Evolutionary conservation across 2,329 filamentous ascomycete species (phyloP), one percentile per base, ranked within the genome.

Genomic region (Drechslerella stenobrocha): DNA sequence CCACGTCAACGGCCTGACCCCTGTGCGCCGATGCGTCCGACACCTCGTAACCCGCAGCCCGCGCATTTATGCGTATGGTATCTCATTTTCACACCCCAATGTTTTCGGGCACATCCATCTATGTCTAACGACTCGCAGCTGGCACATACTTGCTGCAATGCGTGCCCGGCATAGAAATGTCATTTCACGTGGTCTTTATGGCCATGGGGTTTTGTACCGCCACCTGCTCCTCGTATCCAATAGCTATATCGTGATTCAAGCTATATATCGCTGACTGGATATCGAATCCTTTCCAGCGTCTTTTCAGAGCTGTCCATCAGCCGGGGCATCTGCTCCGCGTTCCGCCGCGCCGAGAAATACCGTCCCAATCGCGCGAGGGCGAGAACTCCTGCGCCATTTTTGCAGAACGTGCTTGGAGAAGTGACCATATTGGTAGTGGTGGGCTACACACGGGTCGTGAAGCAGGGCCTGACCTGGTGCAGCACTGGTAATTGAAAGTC

Each of bases 381-480:
- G 24, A 73, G 56, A n/a, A 73, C 72, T 11, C 72, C 72, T 30
- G 55, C 56, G 58, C 73, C 72, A 32, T 60, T 71, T 50, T 71
- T 70, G 52, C 70, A 72, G 23, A 71, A 73, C 9, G 69, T 70
- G 22, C 66, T 69, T 3, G 72, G 72, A 3, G 70, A 71, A 42
- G 72, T 58, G 40, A 73, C 72, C 45, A 73, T 66, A 45, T 73
- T 73, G 8, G 71, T 65, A 6, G 71, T 71, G 1, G 69, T 60
- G 1, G 71, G 59, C 53, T 70, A 71, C 3, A 58, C 63, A n/a
- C 69, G 65, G 3, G 73, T 44, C 7, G 71, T 73, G 34, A 71
- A 73, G 30, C 73, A 73, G 45, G 73, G 73, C n/a, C n/a, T n/a
- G n/a, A n/a, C n/a, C n/a, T n/a, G n/a, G n/a, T n/a, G n/a, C n/a